phyloP scores from a whole-genome alignment of 768 basidiomycete genomes.

The Boletus coccyginus region DNA sequence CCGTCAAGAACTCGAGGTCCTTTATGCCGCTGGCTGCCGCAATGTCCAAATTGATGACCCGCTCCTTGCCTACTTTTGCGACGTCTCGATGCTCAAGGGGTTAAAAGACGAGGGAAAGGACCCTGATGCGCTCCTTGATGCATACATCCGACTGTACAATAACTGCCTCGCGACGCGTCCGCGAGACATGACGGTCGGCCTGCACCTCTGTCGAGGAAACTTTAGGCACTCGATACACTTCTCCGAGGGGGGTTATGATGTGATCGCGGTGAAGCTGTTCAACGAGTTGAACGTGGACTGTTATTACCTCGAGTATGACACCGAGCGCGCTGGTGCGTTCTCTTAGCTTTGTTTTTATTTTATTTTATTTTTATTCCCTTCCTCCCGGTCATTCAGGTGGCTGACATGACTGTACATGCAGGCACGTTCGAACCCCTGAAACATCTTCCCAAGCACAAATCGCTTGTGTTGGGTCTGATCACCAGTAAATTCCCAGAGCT shows the following conservation, averaged over 20 bases:
- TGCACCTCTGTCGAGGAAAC: constrained; percentile 45
- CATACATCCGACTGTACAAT: constrained; percentile 46
- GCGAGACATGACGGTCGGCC: constrained; percentile 38
- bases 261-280: constrained; percentile 45
- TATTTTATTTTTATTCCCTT: background rate
- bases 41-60: constrained; percentile 50
- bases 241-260: constrained; percentile 45
- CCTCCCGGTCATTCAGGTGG: background rate
- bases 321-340: constrained; percentile 40
- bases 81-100: constrained; percentile 49
- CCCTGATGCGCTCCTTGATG: constrained; percentile 61
- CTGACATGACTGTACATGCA: background rate
- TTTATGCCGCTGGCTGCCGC: constrained; percentile 42
- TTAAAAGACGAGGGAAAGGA: constrained; percentile 63
- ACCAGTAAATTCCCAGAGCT: constrained; percentile 43
- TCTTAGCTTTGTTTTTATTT: background rate
- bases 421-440: constrained; percentile 34
- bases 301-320: constrained; percentile 50
- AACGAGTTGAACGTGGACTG: constrained; percentile 41
- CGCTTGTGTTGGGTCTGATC: constrained; percentile 42
- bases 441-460: constrained; percentile 35
- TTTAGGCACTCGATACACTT: constrained; percentile 36
- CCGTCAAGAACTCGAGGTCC: constrained; percentile 41
- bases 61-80: constrained; percentile 62
- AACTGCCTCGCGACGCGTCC: constrained; percentile 37